A percentile compares a stretch with the other conserved stretches of the same genome.
Conservation (phyloP, 805 yeast species). For the Cyberlindnera galapagoensis region DNA sequence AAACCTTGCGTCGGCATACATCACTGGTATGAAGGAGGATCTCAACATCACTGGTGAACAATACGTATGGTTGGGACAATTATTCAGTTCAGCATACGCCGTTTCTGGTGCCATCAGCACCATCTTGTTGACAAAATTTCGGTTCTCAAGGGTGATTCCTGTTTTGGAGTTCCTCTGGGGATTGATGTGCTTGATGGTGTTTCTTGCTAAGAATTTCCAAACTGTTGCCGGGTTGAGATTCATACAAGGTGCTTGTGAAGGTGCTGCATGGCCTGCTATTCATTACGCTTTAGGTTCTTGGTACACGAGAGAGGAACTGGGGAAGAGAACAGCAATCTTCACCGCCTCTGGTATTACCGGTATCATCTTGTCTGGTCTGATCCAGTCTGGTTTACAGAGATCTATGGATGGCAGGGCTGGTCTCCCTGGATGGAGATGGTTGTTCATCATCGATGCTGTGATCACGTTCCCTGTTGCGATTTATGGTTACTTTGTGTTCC, state of each 20-base stretch:
- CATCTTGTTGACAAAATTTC: constrained; percentile 3
- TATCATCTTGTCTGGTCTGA: constrained; percentile 27
- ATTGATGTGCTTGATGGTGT: constrained; percentile 40
- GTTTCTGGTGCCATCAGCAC: constrained; percentile 4
- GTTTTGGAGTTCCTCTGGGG: constrained; percentile 24
- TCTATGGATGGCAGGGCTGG: constrained; percentile 34
- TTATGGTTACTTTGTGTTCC: constrained; percentile 39
- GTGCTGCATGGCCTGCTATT: constrained; percentile 15
- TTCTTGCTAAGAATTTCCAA: constrained; percentile 1
- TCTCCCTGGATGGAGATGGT: constrained; percentile 23
- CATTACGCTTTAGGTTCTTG: constrained; percentile 14
- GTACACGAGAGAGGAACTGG: constrained; percentile 9
- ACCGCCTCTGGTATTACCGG: constrained; percentile 13
- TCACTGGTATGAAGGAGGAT: constrained; percentile 48
- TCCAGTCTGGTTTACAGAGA: constrained; percentile 36
- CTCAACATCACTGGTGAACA: constrained; percentile 43
- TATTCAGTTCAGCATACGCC: constrained; percentile 6
- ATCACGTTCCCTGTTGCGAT: constrained; percentile 45
- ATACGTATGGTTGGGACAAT: constrained; percentile 20
- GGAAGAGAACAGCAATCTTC: constrained; percentile 14
- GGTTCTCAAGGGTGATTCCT: constrained; percentile 6
- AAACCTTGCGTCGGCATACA: constrained; percentile 43
- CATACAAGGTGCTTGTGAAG: constrained; percentile 39
- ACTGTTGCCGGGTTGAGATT: constrained; percentile 45
- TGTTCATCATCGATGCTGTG: constrained; percentile 41